Conservation (phyloP, 2,329 filamentous ascomycete species). For the Aspergillus caelatus region DNA sequence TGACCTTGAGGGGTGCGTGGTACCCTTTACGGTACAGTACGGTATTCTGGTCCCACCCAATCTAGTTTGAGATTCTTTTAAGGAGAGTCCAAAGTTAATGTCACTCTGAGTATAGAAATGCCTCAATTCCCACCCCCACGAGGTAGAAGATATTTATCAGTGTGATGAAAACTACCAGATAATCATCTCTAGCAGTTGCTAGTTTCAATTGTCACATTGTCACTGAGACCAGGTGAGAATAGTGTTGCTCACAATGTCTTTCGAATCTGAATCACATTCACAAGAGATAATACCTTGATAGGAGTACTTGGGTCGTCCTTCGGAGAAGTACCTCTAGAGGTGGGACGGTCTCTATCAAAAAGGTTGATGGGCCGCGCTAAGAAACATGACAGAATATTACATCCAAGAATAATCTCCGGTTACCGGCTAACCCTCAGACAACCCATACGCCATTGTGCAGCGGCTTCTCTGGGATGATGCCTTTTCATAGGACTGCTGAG, state of each 20-base stretch:
- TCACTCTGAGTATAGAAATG: neutral
- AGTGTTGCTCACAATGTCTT: neutral
- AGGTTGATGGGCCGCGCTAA: constrained; percentile 22
- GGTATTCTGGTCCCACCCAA: neutral
- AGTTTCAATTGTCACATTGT: neutral
- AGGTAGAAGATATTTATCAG: neutral
- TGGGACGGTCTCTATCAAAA: constrained; percentile 17
- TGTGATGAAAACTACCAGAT: neutral
- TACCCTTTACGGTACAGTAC: neutral
- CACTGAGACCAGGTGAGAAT: neutral
- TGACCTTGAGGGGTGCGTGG: neutral
- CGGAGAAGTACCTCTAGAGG: neutral
- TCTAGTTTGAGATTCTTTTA: neutral
- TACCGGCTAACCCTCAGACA: constrained; percentile 8
- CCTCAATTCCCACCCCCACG: neutral
- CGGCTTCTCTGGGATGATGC: neutral
- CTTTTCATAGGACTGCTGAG: constrained; percentile 4
- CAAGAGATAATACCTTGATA: neutral
- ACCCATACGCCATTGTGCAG: constrained; percentile 24
- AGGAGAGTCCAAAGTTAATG: neutral
- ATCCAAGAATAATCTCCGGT: constrained; percentile 16
- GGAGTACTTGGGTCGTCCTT: neutral
- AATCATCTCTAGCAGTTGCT: neutral
- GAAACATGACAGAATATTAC: constrained; percentile 6
- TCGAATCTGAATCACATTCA: neutral